These are phyloP conservation scores for Thalassiosira mediterranea DNA, from an alignment of 352 stramenopile genomes.

Conservation along the genomic window DNA sequence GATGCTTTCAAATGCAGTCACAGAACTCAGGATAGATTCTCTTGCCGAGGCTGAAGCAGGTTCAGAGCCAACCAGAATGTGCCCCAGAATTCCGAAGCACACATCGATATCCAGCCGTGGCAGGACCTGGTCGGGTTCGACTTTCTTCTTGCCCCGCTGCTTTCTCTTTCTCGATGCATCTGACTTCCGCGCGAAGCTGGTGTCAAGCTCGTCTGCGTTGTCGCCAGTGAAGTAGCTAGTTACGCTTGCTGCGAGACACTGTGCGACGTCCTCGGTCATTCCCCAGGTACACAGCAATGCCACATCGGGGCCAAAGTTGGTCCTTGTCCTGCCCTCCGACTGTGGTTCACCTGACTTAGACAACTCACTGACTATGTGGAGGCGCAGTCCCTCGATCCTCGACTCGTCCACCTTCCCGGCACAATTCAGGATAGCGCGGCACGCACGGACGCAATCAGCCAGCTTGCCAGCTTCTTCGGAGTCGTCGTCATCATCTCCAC, in stretches of 20 bases:
- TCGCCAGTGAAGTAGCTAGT: slow-evolving; percentile 41
- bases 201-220: slow-evolving; percentile 15
- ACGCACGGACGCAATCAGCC: slow-evolving; percentile 58
- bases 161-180: slow-evolving; percentile 31
- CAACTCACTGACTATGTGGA: slow-evolving; percentile 43
- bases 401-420: slow-evolving; percentile 52
- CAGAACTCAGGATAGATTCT: slow-evolving; percentile 52
- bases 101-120: slow-evolving; percentile 49
- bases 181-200: slow-evolving; percentile 11
- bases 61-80: slow-evolving; percentile 54
- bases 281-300: slow-evolving; percentile 69
- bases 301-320: slow-evolving; percentile 58
- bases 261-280: slow-evolving; percentile 63
- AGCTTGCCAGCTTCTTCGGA: slow-evolving; percentile 7
- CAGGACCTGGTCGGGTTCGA: slow-evolving; percentile 30
- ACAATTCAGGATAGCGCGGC: slow-evolving; percentile 63
- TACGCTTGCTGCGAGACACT: slow-evolving; percentile 62
- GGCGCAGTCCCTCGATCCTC: slow-evolving; percentile 46
- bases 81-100: slow-evolving; percentile 50
- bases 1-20: slow-evolving; percentile 40
- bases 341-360: slow-evolving; percentile 15
- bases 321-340: slow-evolving; percentile 11
- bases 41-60: slow-evolving; percentile 37
- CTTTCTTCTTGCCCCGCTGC: slow-evolving; percentile 22
- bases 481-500: background rate